Evolutionary conservation across 2,329 filamentous ascomycete species (phyloP), one percentile per base, ranked within the genome.

Genomic region (Exophiala viscosa): DNA sequence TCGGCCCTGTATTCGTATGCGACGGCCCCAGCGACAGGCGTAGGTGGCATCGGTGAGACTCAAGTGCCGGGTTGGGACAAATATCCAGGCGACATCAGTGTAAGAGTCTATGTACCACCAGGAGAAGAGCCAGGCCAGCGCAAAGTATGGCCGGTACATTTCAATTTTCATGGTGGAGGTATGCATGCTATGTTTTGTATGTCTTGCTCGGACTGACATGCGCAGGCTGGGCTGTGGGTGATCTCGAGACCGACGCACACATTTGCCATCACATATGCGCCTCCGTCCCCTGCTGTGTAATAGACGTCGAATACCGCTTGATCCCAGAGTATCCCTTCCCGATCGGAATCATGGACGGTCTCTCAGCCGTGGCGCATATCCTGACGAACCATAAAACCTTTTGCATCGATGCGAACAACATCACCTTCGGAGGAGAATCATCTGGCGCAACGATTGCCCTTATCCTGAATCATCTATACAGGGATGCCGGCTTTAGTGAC

Each of bases 141-240:
- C 47, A 60, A 61, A 45, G 55, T 60, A n/a, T 62, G 60, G 60
- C 60, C 60, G 8, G 59, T 58, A 38, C 60, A 62, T 51, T 61
- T 62, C 50, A 61, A 62, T 47, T 62, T 62, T 46, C 60, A 62
- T 34, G 60, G 60, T 23, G 60, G 60, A 49, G 60, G 60, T 61
- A 60, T 40, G 36, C n/a, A 49, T 28, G 20, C n/a, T 23, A 13
- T 32, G 5, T 34, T 18, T 17, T 11, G 8, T n/a, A 10, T 23
- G 23, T n/a, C 11, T 11, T 9, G 5, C n/a, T 18, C 4, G n/a
- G 18, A 34, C 35, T 58, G 43, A 58, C 50, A 7, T 44, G 20
- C 10, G 6, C 33, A 60, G 60, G 58, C 28, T 62, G 59, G 59
- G 60, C 57, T 14, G 59, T 57, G 18, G 60, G 60, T 38, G 59